Conservation (phyloP, 176 grass and related monocot genomes). For the Phragmites australis region DNA sequence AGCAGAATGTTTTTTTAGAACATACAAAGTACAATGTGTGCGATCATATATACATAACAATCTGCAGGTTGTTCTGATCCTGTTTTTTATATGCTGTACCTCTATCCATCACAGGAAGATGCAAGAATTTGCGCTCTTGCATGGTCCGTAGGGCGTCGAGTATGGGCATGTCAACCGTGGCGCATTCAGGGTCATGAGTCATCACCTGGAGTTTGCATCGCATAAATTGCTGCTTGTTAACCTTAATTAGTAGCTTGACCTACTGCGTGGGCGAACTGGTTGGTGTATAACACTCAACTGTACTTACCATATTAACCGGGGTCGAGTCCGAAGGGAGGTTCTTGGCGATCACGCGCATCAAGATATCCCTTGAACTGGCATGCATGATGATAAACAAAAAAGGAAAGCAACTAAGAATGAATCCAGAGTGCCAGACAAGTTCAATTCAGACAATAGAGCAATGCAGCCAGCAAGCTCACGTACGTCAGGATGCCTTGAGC, state of each 20-base stretch:
- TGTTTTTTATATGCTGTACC: neutral
- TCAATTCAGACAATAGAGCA: too few species aligned
- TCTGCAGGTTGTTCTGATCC: neutral
- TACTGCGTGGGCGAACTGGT: neutral
- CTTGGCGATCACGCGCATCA: constrained; percentile 69
- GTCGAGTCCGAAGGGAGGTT: constrained; percentile 57
- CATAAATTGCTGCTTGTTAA: neutral
- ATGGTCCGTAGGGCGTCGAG: constrained; percentile 75
- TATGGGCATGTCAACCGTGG: constrained; percentile 64
- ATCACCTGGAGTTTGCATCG: constrained; percentile 50
- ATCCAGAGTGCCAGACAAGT: neutral
- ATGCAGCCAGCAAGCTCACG: neutral
- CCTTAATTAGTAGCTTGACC: neutral
- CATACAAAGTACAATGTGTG: neutral
- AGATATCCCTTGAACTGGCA: constrained; percentile 75
- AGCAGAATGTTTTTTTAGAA: neutral
- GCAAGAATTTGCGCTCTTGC: constrained; percentile 83
- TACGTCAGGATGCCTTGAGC: constrained; percentile 80
- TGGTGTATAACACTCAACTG: neutral
- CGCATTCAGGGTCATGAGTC: constrained; percentile 66
- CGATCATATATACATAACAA: neutral
- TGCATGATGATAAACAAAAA: neutral
- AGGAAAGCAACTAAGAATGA: neutral
- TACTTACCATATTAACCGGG: constrained; percentile 54
- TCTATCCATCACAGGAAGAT: constrained; percentile 68